These are phyloP conservation scores for Monosporozyma aquatica DNA, from an alignment of 805 yeast genomes.

Conservation along the genomic window DNA sequence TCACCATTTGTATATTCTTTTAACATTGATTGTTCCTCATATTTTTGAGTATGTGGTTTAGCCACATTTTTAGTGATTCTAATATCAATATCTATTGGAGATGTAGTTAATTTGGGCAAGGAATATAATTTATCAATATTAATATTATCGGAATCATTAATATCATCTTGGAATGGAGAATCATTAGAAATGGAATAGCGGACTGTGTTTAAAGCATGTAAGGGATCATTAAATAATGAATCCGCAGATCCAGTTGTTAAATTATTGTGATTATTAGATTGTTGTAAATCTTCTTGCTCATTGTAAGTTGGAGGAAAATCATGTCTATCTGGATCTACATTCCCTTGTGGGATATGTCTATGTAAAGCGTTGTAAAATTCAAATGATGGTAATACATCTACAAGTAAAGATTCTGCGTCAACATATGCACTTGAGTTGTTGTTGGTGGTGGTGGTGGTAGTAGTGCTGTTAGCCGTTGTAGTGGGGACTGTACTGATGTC, in stretches of 20 bases:
- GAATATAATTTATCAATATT: constrained; percentile 44
- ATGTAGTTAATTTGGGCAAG: constrained; percentile 35
- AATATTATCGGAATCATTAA: constrained; percentile 35
- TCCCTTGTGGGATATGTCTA: constrained; percentile 36
- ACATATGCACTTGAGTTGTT: constrained; percentile 3
- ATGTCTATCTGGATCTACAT: constrained; percentile 22
- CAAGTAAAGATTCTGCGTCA: constrained; percentile 14
- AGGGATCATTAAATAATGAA: constrained; percentile 4
- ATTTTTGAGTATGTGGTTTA: constrained; percentile 35
- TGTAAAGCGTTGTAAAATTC: constrained; percentile 51
- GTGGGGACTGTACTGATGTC: too few relatives aligned
- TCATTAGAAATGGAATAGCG: constrained; percentile 10
- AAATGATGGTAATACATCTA: constrained; percentile 59
- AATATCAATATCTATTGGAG: constrained; percentile 40
- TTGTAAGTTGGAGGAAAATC: constrained; percentile 32
- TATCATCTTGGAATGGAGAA: constrained; percentile 24
- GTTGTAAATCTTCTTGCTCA: constrained; percentile 10
- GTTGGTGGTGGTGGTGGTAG: too few relatives aligned
- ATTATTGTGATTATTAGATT: neutral
- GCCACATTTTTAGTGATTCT: constrained; percentile 45
- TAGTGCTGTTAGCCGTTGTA: too few relatives aligned
- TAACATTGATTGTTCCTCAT: constrained; percentile 36
- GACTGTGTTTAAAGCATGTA: constrained; percentile 16
- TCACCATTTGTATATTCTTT: constrained; percentile 64
- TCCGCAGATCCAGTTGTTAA: too few relatives aligned